phyloP scores from a whole-genome alignment of 768 basidiomycete species.

The Mycena sanguinolenta region DNA sequence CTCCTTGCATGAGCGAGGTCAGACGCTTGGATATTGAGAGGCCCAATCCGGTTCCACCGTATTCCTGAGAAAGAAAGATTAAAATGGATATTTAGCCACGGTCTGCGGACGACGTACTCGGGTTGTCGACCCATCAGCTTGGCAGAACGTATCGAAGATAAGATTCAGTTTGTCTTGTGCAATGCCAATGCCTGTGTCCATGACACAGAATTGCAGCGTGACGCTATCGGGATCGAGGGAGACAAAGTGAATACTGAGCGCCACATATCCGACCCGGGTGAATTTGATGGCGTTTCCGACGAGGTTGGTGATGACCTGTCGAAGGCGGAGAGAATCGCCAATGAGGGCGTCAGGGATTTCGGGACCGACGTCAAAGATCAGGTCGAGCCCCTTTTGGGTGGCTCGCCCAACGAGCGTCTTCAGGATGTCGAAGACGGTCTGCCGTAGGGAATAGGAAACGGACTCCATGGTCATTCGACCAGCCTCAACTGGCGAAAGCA shows the following conservation, averaged over 20 bases:
- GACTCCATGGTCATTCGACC: constrained; percentile 99
- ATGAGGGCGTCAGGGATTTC: constrained; percentile 97
- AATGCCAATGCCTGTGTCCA: constrained; percentile 98
- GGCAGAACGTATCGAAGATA: constrained; percentile 99
- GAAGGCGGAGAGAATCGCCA: constrained; percentile 93
- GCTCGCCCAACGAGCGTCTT: constrained; percentile 99
- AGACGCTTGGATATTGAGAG: constrained; percentile 98
- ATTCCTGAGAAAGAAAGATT: constrained; percentile 70
- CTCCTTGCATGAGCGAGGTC: constrained; percentile 96
- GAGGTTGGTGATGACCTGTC: constrained; percentile 95
- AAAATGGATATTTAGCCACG: constrained; percentile 10
- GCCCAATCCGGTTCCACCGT: constrained; percentile 96
- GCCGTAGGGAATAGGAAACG: constrained; percentile 97
- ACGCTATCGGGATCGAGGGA: constrained; percentile 86
- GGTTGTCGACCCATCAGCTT: constrained; percentile 98
- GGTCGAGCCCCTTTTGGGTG: constrained; percentile 94
- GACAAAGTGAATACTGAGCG: constrained; percentile 85
- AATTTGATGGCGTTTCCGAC: constrained; percentile 99
- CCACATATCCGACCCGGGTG: constrained; percentile 92
- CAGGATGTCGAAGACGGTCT: constrained; percentile 96
- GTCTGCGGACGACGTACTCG: constrained; percentile 65
- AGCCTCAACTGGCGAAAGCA: constrained; percentile 77
- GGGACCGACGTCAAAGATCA: constrained; percentile 96
- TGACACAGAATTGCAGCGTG: constrained; percentile 96
- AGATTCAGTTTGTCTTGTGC: constrained; percentile 98